Base-by-base conservation (phyloP, 2,329 filamentous ascomycete genomes). In the Knoxdaviesia capensis region DNA sequence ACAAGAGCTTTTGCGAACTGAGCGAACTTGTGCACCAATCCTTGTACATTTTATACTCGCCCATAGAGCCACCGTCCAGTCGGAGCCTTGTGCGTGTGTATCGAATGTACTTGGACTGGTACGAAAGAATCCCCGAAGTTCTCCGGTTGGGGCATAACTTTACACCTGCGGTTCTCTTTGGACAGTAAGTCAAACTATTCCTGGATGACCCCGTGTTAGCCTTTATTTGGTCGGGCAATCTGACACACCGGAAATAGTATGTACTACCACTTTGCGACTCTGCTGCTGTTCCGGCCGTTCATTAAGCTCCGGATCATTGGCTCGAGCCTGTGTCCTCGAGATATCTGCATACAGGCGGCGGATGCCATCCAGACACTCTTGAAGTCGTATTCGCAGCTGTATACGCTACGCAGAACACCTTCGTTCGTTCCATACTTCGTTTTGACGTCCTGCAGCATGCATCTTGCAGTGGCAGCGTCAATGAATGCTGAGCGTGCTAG, bases 21-120 rank as follows among this genome's bases (percentile, higher is more conserved):
- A 82, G 77, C 47, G 78, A 84, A 56, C 68, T 85, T 1, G 74
- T 83, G 1, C 80, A 82, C 53, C 70, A 80, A 49, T 78, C 76
- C 31, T 63, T 82, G 20, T 79, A 78, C 52, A 68, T 80, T 35
- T 67, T 84, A n/a, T 80, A 83, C 52, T 77, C 79, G 4, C 80
- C 80, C 0, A 74, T 71, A 9, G 67, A 69, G 43, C 71, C 71
- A 5, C 63, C 84, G 38, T 80, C 73, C 0, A 75, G 74, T 48
- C 66, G 69, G 35, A 70, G 72, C 35, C 59, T 85, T 2, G 60
- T 82, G 6, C 66, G 63, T 39, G 71, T 73, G 30, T 83, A 85
- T 48, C 73, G 69, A 0, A 69, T 76, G 48, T 85, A 81, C 49
- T 63, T 81, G 10, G 68, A 73, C 41, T 86, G 80, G 80, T 83